These are phyloP conservation scores for Tricholoma sp. DNA, from an alignment of 768 basidiomycete genomes.

Conservation along the genomic window DNA sequence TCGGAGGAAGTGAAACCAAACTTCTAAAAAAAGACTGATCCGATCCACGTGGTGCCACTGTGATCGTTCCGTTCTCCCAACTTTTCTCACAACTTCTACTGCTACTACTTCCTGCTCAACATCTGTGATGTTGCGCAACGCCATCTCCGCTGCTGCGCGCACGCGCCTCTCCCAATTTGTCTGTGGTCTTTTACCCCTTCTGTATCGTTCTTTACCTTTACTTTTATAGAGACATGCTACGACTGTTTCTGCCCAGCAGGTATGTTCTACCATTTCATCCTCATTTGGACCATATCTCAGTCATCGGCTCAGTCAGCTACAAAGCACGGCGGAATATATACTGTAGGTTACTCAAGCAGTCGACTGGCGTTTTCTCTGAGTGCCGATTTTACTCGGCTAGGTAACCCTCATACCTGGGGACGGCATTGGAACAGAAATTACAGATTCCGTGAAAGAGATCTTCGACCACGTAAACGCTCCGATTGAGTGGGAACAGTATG, in stretches of 20 bases:
- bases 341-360: constrained; percentile 43
- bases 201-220: background rate
- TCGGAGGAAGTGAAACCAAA: constrained; percentile 12
- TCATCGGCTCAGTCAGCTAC: constrained; percentile 56
- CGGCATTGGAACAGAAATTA: constrained; percentile 95
- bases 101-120: constrained; percentile 17
- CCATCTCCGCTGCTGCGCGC: constrained; percentile 51
- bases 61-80: constrained; percentile 6
- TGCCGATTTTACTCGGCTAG: constrained; percentile 36
- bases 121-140: constrained; percentile 63
- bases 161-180: constrained; percentile 50
- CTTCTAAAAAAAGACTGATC: background rate
- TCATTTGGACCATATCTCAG: constrained; percentile 7
- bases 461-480: constrained; percentile 97
- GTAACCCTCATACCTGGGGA: constrained; percentile 98
- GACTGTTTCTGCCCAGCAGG: constrained; percentile 67
- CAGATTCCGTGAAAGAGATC: constrained; percentile 98
- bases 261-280: constrained; percentile 30
- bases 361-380: constrained; percentile 2
- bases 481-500: constrained; percentile 98
- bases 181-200: constrained; percentile 17
- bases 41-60: constrained; percentile 3
- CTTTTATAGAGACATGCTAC: constrained; percentile 56
- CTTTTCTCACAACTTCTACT: constrained; percentile 2
- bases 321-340: constrained; percentile 92